These are phyloP conservation scores for Colletotrichum simmondsii DNA, from an alignment of 2,329 filamentous ascomycete species.

Conservation along the genomic window DNA sequence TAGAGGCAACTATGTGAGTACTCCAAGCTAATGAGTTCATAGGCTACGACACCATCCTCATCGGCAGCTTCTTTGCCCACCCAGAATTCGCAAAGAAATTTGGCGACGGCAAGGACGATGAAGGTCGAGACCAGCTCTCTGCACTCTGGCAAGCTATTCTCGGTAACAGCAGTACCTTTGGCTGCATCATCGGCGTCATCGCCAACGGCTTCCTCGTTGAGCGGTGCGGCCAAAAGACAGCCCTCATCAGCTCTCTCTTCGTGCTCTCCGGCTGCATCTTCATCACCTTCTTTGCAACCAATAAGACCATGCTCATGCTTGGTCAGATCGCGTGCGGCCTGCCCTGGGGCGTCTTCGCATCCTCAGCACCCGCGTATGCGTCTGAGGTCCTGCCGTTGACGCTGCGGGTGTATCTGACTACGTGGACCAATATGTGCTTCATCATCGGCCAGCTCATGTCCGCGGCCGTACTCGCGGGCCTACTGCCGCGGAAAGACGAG, in stretches of 20 bases:
- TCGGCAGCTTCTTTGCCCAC: conserved; percentile 41
- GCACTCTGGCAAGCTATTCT: conserved; percentile 58
- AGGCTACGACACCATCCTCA: conserved; percentile 36
- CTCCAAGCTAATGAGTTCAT: neutral
- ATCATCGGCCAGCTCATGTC: conserved; percentile 53
- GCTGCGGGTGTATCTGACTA: conserved; percentile 56
- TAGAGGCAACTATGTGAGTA: too few relatives aligned
- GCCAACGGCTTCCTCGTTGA: conserved; percentile 54
- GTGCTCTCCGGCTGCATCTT: conserved; percentile 49
- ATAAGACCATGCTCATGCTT: conserved; percentile 43
- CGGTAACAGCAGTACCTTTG: conserved; percentile 50
- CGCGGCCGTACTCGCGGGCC: conserved; percentile 49
- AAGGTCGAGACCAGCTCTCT: conserved; percentile 46
- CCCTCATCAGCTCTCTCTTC: conserved; percentile 49
- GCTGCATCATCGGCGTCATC: conserved; percentile 56
- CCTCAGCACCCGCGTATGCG: conserved; percentile 58
- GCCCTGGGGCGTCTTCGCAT: conserved; percentile 55
- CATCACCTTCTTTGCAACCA: conserved; percentile 49
- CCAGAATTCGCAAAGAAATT: conserved; percentile 43
- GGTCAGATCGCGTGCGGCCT: conserved; percentile 49
- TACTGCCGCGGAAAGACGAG: conserved; percentile 46
- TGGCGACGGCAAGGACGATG: conserved; percentile 37
- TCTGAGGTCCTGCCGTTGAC: conserved; percentile 53
- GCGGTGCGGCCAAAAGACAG: conserved; percentile 47
- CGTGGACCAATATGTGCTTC: conserved; percentile 57